Base-by-base conservation (phyloP, 2,329 filamentous ascomycete species). In the Penicillium sp. region DNA sequence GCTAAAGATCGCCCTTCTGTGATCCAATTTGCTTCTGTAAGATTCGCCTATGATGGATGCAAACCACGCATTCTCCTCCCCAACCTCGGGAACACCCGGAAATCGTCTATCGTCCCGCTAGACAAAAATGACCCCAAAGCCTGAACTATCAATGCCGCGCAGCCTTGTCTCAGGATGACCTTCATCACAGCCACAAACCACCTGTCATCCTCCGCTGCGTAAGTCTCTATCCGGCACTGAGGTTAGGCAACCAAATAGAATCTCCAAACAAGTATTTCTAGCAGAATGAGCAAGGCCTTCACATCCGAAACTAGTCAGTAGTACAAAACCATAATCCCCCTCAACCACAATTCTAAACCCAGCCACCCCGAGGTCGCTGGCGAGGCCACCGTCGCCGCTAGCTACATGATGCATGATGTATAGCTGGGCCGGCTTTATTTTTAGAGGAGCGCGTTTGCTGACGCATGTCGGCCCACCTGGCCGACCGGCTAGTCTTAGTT, bases 381-480 rank as follows among this genome's bases (percentile, higher is more conserved):
- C 25, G 42, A n/a, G 43, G 43, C 43, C 31, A 47, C 31, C 31
- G 7, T 31, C 31, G 22, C 14, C 10, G 10, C 17, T 20, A 41
- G 28, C 28, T 31, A 2, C 28, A 8, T 31, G 28, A 31, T 31
- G 22, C 28, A 31, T 31, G 28, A 31, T 41, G n/a, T 10, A 12
- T 20, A 11, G 15, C 5, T 25, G 17, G 49, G 5, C n/a, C 25
- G 17, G 38, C 45, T 47, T n/a, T 55, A 34, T 57, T 56, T 58
- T 54, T 58, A 60, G 58, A 37, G 38, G n/a, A 10, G 45, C 34
- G 50, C 45, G 55, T 51, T 54, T 45, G 58, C 58, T 60, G 58
- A 60, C 55, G 58, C 58, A 60, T 34, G 38, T 60, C 54, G 58
- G 38, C 52, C 55, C 60, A 56, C 43, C 35, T 11, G 34, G 43